Conservation (phyloP, 345 rosid genomes). For the Citrus unshiu region DNA sequence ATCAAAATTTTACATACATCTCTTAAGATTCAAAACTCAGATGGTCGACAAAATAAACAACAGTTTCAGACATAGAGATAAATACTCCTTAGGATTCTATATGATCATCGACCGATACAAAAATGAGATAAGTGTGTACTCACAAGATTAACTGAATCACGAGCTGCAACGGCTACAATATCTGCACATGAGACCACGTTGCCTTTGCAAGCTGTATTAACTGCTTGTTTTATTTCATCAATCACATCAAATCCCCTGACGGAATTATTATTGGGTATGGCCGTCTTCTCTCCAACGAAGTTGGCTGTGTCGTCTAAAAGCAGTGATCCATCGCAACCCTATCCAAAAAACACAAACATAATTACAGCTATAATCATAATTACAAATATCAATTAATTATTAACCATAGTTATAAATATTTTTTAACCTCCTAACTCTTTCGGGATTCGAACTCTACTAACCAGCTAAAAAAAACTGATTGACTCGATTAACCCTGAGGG, state of each 20-base stretch:
- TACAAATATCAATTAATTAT: not conserved
- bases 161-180: slow-evolving; percentile 50
- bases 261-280: slow-evolving; percentile 31
- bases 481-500: no score
- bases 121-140: not conserved
- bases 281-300: slow-evolving; percentile 45
- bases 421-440: no score
- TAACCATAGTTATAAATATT: no score
- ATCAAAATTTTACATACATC: no score
- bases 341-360: not conserved
- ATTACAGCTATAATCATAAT: not conserved
- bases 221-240: slow-evolving; percentile 47
- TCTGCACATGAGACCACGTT: slow-evolving; percentile 61
- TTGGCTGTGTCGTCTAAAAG: slow-evolving; percentile 44
- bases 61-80: no score
- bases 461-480: no score
- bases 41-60: no score
- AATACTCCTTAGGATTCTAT: no score
- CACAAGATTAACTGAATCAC: slow-evolving; percentile 50
- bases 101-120: no score
- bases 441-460: no score
- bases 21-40: no score
- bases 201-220: slow-evolving; percentile 43
- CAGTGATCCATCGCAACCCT: slow-evolving; percentile 67
- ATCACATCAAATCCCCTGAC: slow-evolving; percentile 51